Evolutionary conservation across 2,329 filamentous ascomycete species (phyloP).

Genomic region (Colletotrichum sp.): DNA sequence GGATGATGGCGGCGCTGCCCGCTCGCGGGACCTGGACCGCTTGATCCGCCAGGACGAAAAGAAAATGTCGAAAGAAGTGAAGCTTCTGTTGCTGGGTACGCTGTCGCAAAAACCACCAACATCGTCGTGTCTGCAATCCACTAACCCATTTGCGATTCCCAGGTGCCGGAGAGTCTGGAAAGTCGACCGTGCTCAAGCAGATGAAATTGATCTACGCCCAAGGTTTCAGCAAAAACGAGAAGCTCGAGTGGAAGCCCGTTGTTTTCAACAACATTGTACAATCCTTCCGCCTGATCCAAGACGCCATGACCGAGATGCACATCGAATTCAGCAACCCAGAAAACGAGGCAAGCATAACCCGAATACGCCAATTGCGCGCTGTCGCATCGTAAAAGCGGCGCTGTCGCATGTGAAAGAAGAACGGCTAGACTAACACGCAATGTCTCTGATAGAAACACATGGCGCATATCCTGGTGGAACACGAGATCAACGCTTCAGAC

Average conservation of each 20-base stretch:
- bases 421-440: slow-evolving; percentile 26
- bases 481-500: slow-evolving; percentile 83
- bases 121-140: background rate
- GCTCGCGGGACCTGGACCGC: slow-evolving; percentile 83
- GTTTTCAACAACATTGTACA: slow-evolving; percentile 95
- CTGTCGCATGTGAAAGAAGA: background rate
- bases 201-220: slow-evolving; percentile 98
- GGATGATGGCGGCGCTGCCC: slow-evolving; percentile 53
- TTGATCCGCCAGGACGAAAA: slow-evolving; percentile 87
- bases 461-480: slow-evolving; percentile 75
- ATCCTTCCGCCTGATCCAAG: slow-evolving; percentile 87
- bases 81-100: slow-evolving; percentile 87
- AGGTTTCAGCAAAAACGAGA: slow-evolving; percentile 88
- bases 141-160: slow-evolving; percentile 14
- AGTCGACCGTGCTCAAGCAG: slow-evolving; percentile 97
- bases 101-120: slow-evolving; percentile 29
- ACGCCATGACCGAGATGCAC: slow-evolving; percentile 86
- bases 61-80: slow-evolving; percentile 84
- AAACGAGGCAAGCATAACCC: slow-evolving; percentile 69
- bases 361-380: slow-evolving; percentile 21
- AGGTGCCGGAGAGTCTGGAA: slow-evolving; percentile 92
- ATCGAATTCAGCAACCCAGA: slow-evolving; percentile 79
- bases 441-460: slow-evolving; percentile 69
- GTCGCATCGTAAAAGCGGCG: background rate
- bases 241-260: slow-evolving; percentile 91